Evolutionary conservation across 2,329 filamentous ascomycete species (phyloP).

Genomic region (Sporothrix schenckii): DNA sequence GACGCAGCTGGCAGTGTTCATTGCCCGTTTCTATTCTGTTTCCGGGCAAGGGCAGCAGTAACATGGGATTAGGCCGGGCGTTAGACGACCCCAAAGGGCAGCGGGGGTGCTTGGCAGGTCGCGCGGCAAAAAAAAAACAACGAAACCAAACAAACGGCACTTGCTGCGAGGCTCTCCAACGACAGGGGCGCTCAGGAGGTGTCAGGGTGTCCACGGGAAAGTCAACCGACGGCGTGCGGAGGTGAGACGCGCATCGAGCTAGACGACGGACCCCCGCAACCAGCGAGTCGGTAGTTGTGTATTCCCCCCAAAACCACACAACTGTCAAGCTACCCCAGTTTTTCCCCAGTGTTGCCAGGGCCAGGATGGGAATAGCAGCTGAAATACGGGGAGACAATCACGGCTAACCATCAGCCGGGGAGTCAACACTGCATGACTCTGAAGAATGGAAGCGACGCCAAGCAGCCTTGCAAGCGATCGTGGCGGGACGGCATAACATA

Average conservation of each 20-base stretch:
- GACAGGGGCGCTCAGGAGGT: too few species aligned
- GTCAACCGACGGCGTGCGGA: slow-evolving; percentile 4
- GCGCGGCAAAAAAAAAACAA: too few species aligned
- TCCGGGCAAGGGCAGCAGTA: too few species aligned
- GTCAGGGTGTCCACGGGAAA: not conserved
- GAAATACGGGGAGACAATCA: not conserved
- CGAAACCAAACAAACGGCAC: too few species aligned
- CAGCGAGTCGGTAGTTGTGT: slow-evolving; percentile 13
- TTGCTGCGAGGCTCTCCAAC: too few species aligned
- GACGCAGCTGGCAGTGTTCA: too few species aligned
- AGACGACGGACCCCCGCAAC: not conserved
- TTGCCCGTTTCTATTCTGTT: too few species aligned
- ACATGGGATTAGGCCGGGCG: too few species aligned
- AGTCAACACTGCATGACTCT: not conserved
- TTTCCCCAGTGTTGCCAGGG: not conserved
- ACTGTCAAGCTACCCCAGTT: not conserved
- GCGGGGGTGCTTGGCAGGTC: too few species aligned
- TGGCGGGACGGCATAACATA: not conserved
- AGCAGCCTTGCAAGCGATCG: not conserved
- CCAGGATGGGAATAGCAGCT: too few species aligned
- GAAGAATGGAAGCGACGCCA: not conserved
- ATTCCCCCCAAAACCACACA: not conserved
- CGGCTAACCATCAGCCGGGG: not conserved
- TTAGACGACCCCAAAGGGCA: too few species aligned
- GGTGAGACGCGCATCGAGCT: not conserved